Base-by-base conservation (phyloP, 352 stramenopile species). In the Elongisporangium undulatum region DNA sequence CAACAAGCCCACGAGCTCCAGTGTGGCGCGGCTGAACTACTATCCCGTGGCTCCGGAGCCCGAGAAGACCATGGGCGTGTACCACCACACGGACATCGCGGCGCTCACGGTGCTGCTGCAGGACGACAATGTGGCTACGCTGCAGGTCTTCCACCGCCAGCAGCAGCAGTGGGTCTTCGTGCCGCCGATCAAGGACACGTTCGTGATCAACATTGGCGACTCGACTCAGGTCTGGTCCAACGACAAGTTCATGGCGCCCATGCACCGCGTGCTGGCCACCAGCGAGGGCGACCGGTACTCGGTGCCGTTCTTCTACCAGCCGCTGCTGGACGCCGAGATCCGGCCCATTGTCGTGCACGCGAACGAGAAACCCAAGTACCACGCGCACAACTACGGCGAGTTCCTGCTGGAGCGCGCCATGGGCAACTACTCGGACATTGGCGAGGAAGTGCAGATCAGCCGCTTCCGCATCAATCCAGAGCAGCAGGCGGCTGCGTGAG, bases 371-470 rank as follows among this genome's bases (percentile, higher is more conserved):
- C 61, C 67, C 0, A 62, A 58, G 20, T 96, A 94, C 65, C 58
- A 78, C 22, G 60, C 79, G 22, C 67, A 89, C 23, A 70, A 75
- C 19, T 97, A 83, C 81, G 85, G 82, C 45, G 89, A 96, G 51
- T 97, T 92, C 66, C 72, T 87, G 51, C 75, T 82, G 22, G 52
- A 83, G 41, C 81, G 90, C 15, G 94, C 96, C 77, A 81, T 88
- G 29, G 90, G 90, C 50, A 87, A 97, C 69, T 90, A 91, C 56
- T 85, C 77, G 9, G 84, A 97, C 81, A 58, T 90, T 17, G 90
- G 90, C 17, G 66, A 75, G 17, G 90, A 97, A 55, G 88, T 97
- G 49, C 90, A 97, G 72, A 95, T 96, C 45, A 69, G 71, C n/a
- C 67, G 96, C 63, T 97, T 66, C 59, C 53, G 38, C 23, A 69